Conservation (phyloP, 2,329 filamentous ascomycete genomes). For the Plenodomus tracheiphilus region DNA sequence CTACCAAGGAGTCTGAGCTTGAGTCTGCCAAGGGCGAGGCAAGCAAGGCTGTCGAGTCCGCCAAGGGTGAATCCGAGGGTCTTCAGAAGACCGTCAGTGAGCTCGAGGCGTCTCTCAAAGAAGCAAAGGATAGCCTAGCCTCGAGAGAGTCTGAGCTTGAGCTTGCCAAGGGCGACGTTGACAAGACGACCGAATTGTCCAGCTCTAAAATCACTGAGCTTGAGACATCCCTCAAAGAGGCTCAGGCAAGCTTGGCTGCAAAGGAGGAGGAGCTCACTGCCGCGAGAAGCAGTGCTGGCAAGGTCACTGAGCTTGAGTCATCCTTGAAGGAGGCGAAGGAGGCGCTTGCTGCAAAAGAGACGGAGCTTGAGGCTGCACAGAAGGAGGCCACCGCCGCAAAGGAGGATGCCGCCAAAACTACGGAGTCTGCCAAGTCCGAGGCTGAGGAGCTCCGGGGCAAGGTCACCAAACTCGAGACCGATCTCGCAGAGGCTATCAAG, state of each 20-base stretch:
- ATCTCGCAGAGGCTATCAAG: slow-evolving; percentile 16
- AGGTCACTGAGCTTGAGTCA: slow-evolving; percentile 22
- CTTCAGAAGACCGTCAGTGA: slow-evolving; percentile 24
- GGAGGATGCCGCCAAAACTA: slow-evolving; percentile 13
- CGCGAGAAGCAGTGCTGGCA: slow-evolving; percentile 24
- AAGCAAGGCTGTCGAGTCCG: slow-evolving; percentile 21
- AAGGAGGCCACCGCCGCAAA: slow-evolving; percentile 12
- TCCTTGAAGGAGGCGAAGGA: slow-evolving; percentile 17
- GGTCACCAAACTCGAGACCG: slow-evolving; percentile 19
- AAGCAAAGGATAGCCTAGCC: slow-evolving; percentile 11
- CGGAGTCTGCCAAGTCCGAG: slow-evolving; percentile 22
- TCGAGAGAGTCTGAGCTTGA: slow-evolving; percentile 20
- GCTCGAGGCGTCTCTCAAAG: slow-evolving; percentile 18
- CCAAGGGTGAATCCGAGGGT: slow-evolving; percentile 17
- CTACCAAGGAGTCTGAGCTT: slow-evolving; percentile 28
- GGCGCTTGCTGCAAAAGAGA: slow-evolving; percentile 17
- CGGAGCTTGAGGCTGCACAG: slow-evolving; percentile 18
- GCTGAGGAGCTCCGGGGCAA: slow-evolving; percentile 17
- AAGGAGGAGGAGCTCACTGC: slow-evolving; percentile 27
- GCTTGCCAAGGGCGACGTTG: slow-evolving; percentile 17
- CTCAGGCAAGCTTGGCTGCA: slow-evolving; percentile 23
- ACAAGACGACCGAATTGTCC: slow-evolving; percentile 21
- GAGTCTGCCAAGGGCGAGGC: slow-evolving; percentile 22
- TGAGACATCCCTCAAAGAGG: slow-evolving; percentile 25
- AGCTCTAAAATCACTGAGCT: slow-evolving; percentile 25